Evolutionary conservation across 208 protist species (phyloP), one percentile per base, ranked within the genome.

Genomic region (Acanthamoeba culbertsoni): DNA sequence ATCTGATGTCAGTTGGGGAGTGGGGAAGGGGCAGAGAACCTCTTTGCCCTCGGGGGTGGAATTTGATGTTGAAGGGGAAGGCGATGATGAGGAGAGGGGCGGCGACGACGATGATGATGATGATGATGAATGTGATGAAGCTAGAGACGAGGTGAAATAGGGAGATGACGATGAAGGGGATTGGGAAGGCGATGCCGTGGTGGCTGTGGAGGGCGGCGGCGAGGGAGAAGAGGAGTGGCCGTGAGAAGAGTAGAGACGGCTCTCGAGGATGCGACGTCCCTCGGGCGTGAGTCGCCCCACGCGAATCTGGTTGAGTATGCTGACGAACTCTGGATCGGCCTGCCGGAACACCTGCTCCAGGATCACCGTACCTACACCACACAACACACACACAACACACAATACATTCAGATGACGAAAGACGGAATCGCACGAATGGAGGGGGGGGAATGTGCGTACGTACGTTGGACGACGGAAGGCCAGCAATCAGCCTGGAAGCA

Each of bases 251-350:
- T n/a, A 5, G 20, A 68, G 53, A 20, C 55, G 48, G 84, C 37
- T n/a, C 40, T 86, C 55, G 53, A 91, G 84, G 23, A 91, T 20
- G 23, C 57, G 48, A 20, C 55, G 18, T 18, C 26, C 84, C 28
- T 71, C 18, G 33, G 75, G 48, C 46, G 23, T 26, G 1, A 95
- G 46, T 0, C 42, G 59, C 33, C 94, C 94, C 31, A 94, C 91
- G 28, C 94, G 51, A 7, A 96, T 37, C 68, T 94, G 3, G 55
- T 96, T 96, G 16, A 96, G 43, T 10, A 96, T 79, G 10, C 77
- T 37, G 12, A 94, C 59, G 48, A 95, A 95, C 3, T 33, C 0
- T 35, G 23, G 18, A 63, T 95, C 94, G 26, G 86, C 89, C 59
- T 95, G 94, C n/a, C 94, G 23, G 31, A 92, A 95, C 35, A 93